Evolutionary conservation across 1,284 basidiomycete species (phyloP).

Genomic region (Trichosporon inkin): DNA sequence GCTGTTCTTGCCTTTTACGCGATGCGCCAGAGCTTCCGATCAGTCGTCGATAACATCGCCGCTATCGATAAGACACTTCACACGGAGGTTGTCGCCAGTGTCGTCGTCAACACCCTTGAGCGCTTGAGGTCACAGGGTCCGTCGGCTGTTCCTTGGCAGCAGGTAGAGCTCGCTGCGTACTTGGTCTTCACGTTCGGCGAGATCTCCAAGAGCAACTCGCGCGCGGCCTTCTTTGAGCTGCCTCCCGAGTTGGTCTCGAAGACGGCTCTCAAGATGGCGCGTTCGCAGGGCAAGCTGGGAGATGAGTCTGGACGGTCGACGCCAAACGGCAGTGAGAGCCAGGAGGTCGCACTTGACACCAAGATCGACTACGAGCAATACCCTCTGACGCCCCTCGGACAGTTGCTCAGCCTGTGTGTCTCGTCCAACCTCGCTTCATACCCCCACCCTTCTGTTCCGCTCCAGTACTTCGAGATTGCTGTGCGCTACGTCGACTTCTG

Average conservation of each 20-base stretch:
- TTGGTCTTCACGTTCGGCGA: slow-evolving; percentile 93
- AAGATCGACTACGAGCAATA: slow-evolving; percentile 76
- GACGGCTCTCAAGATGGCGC: slow-evolving; percentile 29
- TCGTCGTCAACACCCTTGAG: slow-evolving; percentile 44
- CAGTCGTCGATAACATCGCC: slow-evolving; percentile 91
- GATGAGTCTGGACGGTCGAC: slow-evolving; percentile 39
- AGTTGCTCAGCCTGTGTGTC: slow-evolving; percentile 79
- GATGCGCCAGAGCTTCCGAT: slow-evolving; percentile 60
- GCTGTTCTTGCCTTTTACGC: slow-evolving; percentile 78
- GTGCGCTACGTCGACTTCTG: slow-evolving; percentile 95
- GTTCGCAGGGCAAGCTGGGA: slow-evolving; percentile 27
- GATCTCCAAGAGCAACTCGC: slow-evolving; percentile 57
- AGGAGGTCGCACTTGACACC: slow-evolving; percentile 24
- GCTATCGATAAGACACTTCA: slow-evolving; percentile 60
- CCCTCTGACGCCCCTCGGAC: slow-evolving; percentile 84
- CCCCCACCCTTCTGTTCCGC: slow-evolving; percentile 79
- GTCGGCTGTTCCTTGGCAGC: slow-evolving; percentile 72
- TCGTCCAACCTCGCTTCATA: slow-evolving; percentile 77
- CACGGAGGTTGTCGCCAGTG: slow-evolving; percentile 49
- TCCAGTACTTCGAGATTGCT: slow-evolving; percentile 91
- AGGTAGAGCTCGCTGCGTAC: slow-evolving; percentile 87
- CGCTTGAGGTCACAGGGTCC: slow-evolving; percentile 38
- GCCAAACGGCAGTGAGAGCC: slow-evolving; percentile 24
- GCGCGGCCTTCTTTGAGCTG: slow-evolving; percentile 50
- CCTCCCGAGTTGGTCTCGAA: slow-evolving; percentile 46